These are phyloP conservation scores for Cytospora mali DNA, from an alignment of 2,329 filamentous ascomycete genomes.

Conservation along the genomic window DNA sequence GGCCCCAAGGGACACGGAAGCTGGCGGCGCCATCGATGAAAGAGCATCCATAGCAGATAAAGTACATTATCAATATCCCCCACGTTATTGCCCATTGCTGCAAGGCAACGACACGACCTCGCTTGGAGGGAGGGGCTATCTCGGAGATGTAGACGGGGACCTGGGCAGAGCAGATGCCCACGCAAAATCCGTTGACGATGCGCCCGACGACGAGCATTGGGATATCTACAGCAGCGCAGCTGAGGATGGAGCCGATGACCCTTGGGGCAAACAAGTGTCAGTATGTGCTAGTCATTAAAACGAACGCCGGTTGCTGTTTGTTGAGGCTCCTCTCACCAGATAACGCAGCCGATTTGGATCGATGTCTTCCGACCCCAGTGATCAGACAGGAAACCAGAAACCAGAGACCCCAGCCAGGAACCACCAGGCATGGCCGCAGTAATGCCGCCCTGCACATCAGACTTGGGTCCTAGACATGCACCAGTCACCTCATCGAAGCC, in stretches of 20 bases:
- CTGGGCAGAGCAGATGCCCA: constrained; percentile 73
- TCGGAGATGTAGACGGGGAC: constrained; percentile 73
- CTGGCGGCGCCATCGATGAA: constrained; percentile 45
- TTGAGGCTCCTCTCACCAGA: constrained; percentile 47
- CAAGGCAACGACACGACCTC: constrained; percentile 47
- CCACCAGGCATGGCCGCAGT: constrained; percentile 72
- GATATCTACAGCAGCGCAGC: constrained; percentile 49
- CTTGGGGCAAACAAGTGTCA: constrained; percentile 34
- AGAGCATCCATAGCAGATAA: constrained; percentile 50
- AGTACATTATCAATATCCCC: constrained; percentile 53
- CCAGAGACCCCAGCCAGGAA: constrained; percentile 66
- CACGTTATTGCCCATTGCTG: constrained; percentile 51
- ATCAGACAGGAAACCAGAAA: constrained; percentile 63
- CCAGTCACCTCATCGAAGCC: constrained; percentile 41
- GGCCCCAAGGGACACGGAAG: constrained; percentile 54
- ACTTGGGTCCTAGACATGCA: constrained; percentile 53
- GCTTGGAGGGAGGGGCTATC: constrained; percentile 52
- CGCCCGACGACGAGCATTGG: constrained; percentile 68
- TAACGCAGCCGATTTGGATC: constrained; percentile 52
- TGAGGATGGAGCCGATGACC: constrained; percentile 51
- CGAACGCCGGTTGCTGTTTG: background rate
- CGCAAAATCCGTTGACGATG: constrained; percentile 70
- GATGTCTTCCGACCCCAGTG: constrained; percentile 50
- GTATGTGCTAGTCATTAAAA: background rate
- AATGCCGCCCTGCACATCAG: constrained; percentile 62